Evolutionary conservation across 805 yeast genomes (phyloP).

Genomic region (Kuraishia hungarica): DNA sequence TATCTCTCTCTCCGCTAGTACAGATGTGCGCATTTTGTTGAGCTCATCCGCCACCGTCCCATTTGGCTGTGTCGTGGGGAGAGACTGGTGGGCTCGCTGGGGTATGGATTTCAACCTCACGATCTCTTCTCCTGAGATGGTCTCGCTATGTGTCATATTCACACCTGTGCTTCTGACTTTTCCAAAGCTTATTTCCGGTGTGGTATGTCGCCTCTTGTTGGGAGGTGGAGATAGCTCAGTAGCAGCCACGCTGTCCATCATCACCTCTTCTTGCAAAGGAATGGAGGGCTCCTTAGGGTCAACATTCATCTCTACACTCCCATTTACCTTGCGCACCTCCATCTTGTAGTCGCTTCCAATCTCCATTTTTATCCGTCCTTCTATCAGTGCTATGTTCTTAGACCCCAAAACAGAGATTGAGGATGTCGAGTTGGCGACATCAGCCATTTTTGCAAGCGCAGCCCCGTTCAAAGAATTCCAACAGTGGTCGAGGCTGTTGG

Average conservation of each 20-base stretch:
- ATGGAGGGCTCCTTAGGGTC: background rate
- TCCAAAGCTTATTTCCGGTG: background rate
- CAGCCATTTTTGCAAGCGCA: background rate
- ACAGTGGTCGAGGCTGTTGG: background rate
- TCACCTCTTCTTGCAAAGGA: background rate
- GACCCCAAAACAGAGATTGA: background rate
- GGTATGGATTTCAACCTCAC: background rate
- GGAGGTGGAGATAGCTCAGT: background rate
- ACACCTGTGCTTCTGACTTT: background rate
- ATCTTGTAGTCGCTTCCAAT: background rate
- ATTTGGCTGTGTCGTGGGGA: background rate
- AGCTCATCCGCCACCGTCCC: conserved; percentile 27
- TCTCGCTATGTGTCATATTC: background rate
- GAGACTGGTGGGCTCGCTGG: background rate
- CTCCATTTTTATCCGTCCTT: background rate
- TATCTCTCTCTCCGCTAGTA: conserved; percentile 32
- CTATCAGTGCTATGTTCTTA: background rate
- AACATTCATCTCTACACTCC: background rate
- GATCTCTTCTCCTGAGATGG: background rate
- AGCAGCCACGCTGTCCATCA: background rate
- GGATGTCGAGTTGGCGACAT: background rate
- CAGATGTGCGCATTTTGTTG: conserved; percentile 39
- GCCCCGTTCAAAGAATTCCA: background rate
- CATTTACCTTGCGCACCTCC: background rate
- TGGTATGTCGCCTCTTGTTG: background rate